A percentile compares a stretch with the other conserved stretches of the same genome.
Conservation (phyloP, 2,329 filamentous ascomycete genomes). For the Amylocarpus encephaloides region DNA sequence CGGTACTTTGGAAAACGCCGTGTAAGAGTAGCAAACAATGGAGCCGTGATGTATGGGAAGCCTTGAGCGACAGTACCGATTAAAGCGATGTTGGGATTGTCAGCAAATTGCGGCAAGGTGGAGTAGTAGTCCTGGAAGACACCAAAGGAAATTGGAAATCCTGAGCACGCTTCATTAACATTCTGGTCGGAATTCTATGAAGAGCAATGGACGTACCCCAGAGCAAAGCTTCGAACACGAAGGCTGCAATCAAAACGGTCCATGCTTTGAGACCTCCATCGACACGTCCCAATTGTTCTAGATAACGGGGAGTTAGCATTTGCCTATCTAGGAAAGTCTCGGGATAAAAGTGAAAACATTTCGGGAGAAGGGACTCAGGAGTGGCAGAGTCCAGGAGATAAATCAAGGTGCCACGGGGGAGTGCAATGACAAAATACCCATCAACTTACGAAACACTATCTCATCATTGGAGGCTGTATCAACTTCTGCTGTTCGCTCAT, state of each 20-base stretch:
- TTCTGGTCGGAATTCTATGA: background rate
- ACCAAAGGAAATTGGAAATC: conserved; percentile 63
- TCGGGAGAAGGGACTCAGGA: too few relatives aligned
- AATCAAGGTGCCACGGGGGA: too few relatives aligned
- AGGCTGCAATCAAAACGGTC: conserved; percentile 12
- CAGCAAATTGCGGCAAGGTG: conserved; percentile 50
- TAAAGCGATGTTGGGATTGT: conserved; percentile 45
- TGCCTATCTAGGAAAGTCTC: too few relatives aligned
- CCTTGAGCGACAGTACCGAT: conserved; percentile 49
- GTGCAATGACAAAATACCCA: too few relatives aligned
- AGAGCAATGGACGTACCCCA: conserved; percentile 8
- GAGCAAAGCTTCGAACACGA: conserved; percentile 16
- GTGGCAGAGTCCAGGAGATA: too few relatives aligned
- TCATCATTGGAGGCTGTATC: too few relatives aligned
- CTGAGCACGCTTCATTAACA: conserved; percentile 38
- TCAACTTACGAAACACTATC: too few relatives aligned
- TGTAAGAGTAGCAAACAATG: conserved; percentile 31
- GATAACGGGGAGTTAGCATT: background rate
- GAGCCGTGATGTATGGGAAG: conserved; percentile 32
- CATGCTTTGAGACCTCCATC: conserved; percentile 15
- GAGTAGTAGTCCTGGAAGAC: conserved; percentile 67
- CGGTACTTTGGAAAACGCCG: conserved; percentile 33
- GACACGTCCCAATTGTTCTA: conserved; percentile 8
- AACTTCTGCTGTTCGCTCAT: too few relatives aligned
- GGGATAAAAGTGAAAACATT: too few relatives aligned